Base-by-base conservation (phyloP, 1,284 basidiomycete genomes). In the Leccinum huronense region DNA sequence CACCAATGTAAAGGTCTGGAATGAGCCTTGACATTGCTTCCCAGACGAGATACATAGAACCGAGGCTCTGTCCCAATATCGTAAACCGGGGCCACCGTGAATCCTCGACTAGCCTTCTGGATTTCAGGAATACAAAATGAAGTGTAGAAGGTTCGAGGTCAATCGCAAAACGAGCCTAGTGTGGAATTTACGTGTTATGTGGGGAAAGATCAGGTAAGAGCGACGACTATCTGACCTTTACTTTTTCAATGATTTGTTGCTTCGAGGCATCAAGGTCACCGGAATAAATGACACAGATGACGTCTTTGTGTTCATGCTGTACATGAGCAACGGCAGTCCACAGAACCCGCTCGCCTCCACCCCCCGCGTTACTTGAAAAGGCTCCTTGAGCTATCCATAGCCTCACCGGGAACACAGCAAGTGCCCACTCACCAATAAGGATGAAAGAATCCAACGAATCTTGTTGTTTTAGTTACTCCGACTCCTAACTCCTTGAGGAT, bases 331-430 rank as follows among this genome's bases (percentile, higher is more conserved):
- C 85, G 0, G 95, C 96, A 1, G 93, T 90, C 95, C 95, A 99
- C 0, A 99, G 80, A 0, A 99, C 97, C 1, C 96, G 86, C 78
- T 99, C 97, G 1, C 97, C 97, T 13, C 97, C 97, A 11, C 97
- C 97, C 0, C 97, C 97, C 27, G 96, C 95, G 81, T 99, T 97
- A 75, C 95, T 97, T 71, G 67, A 63, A 68, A 60, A 54, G 63
- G 63, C 63, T n/a, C 63, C 67, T 72, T 48, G 69, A 79, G 66
- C 65, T 74, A 78, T 76, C 78, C 31, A 54, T 14, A n/a, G 75
- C 79, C 78, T 71, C 78, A 71, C 72, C 69, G 31, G 30, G 62
- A 67, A 16, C 36, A 48, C 16, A 63, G 51, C 62, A 31, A 63
- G 34, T 34, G 61, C 10, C 45, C 14, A 75, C 87, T 79, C 71